A percentile compares a stretch with the other conserved stretches of the same genome.
phyloP scores from a whole-genome alignment of 148 eudicot species.

The Bassia scoparia region DNA sequence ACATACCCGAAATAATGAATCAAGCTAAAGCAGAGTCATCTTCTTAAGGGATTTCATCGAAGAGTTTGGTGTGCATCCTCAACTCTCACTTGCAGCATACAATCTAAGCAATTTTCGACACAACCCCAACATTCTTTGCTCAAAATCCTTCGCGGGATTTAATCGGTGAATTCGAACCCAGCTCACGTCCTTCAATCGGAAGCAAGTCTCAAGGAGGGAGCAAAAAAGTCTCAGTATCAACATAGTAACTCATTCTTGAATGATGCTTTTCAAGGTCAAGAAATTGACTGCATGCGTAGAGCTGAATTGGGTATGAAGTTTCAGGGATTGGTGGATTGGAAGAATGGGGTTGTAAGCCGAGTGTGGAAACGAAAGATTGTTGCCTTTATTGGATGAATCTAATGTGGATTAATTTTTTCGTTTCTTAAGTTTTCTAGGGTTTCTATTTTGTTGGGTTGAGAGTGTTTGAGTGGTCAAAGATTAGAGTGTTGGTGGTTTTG shows the following conservation, averaged over 20 bases:
- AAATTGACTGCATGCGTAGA: slow-evolving; percentile 48
- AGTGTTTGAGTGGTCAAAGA: neutral
- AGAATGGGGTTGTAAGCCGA: slow-evolving; percentile 59
- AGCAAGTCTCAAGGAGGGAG: slow-evolving; percentile 75
- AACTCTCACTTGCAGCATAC: slow-evolving; percentile 52
- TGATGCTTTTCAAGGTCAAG: slow-evolving; percentile 64
- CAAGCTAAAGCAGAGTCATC: slow-evolving; percentile 69
- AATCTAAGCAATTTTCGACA: slow-evolving; percentile 67
- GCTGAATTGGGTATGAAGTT: slow-evolving; percentile 55
- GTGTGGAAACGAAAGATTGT: slow-evolving; percentile 30
- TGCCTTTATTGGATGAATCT: slow-evolving; percentile 16
- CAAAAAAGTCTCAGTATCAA: slow-evolving; percentile 60
- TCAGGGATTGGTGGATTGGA: slow-evolving; percentile 24
- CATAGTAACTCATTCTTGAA: slow-evolving; percentile 37
- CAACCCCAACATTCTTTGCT: slow-evolving; percentile 52
- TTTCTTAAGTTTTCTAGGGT: slow-evolving; percentile 23
- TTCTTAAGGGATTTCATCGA: slow-evolving; percentile 69
- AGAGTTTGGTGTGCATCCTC: slow-evolving; percentile 86
- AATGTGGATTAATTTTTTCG: slow-evolving; percentile 20
- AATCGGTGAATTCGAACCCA: slow-evolving; percentile 48
- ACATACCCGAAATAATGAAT: slow-evolving; percentile 82
- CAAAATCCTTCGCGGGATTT: slow-evolving; percentile 54
- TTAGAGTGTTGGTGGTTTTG: neutral
- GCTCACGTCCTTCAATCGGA: slow-evolving; percentile 51
- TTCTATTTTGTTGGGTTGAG: slow-evolving; percentile 14